Percentiles rank a stretch among this genome's conserved stretches.
These are phyloP conservation scores for Gelatoporia subvermispora DNA, from an alignment of 768 basidiomycete genomes.

Conservation along the genomic window DNA sequence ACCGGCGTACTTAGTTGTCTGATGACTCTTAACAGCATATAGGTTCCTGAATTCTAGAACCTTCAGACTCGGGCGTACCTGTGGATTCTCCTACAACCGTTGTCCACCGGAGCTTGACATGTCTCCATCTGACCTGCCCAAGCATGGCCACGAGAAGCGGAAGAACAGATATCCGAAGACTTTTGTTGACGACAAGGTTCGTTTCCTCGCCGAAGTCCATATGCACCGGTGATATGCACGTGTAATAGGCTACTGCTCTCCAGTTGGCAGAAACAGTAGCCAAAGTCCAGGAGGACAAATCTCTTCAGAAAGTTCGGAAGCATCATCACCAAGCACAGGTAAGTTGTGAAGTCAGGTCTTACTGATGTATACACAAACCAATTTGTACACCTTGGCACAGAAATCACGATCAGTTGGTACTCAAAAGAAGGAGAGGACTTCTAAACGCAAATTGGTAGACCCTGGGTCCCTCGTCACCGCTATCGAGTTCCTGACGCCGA, in stretches of 20 bases:
- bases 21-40: neutral
- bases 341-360: too few relatives aligned
- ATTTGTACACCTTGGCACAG: constrained; percentile 3
- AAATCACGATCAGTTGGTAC: neutral
- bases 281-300: constrained; percentile 15
- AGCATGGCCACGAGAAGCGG: neutral
- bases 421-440: constrained; percentile 2
- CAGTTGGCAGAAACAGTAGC: constrained; percentile 15
- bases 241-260: constrained; percentile 15
- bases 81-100: too few relatives aligned
- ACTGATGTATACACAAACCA: constrained; percentile 3
- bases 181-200: constrained; percentile 18
- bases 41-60: neutral
- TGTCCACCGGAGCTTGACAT: neutral
- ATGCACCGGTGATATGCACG: neutral
- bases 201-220: neutral
- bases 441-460: constrained; percentile 17
- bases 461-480: neutral
- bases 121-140: neutral
- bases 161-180: constrained; percentile 7
- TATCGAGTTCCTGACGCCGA: neutral
- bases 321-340: constrained; percentile 8
- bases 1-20: neutral
- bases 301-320: constrained; percentile 9
- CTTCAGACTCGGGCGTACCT: neutral